These are phyloP conservation scores for Cicer arietinum DNA, from an alignment of 306 rosid genomes.

Conservation along the genomic window DNA sequence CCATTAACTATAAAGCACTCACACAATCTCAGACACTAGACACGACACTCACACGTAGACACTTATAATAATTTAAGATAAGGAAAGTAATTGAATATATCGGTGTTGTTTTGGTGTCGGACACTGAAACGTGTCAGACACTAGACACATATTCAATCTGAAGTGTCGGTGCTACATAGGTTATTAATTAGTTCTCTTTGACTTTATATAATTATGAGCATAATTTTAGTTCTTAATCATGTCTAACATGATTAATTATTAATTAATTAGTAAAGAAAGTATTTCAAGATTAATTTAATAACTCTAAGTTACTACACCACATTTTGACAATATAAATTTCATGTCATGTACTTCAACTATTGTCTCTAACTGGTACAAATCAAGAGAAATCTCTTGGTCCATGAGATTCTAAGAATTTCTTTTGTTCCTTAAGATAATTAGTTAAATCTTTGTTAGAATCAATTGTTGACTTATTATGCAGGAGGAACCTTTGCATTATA, in stretches of 20 bases:
- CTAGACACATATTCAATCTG: too few species aligned
- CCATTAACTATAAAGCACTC: not conserved
- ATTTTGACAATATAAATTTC: not conserved
- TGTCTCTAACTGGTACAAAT: not conserved
- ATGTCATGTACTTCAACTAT: not conserved
- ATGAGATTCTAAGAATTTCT: conserved; percentile 9
- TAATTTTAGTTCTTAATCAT: not conserved
- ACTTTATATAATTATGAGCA: conserved; percentile 18
- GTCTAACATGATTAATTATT: not conserved
- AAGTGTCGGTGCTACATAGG: too few species aligned
- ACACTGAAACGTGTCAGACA: too few species aligned
- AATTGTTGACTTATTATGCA: conserved; percentile 52
- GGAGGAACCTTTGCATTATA: conserved; percentile 89
- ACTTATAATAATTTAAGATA: too few species aligned
- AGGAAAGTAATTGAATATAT: too few species aligned
- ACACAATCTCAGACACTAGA: too few species aligned
- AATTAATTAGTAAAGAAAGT: not conserved
- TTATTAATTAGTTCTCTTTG: not conserved
- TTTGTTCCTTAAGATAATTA: not conserved
- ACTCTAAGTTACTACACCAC: not conserved
- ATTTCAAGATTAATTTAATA: not conserved
- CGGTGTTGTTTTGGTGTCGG: too few species aligned
- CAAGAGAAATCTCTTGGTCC: conserved; percentile 9
- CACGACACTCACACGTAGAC: too few species aligned
- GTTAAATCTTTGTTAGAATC: conserved; percentile 40